Evolutionary conservation across 768 basidiomycete species (phyloP).

Genomic region (Psilocybe sp.): DNA sequence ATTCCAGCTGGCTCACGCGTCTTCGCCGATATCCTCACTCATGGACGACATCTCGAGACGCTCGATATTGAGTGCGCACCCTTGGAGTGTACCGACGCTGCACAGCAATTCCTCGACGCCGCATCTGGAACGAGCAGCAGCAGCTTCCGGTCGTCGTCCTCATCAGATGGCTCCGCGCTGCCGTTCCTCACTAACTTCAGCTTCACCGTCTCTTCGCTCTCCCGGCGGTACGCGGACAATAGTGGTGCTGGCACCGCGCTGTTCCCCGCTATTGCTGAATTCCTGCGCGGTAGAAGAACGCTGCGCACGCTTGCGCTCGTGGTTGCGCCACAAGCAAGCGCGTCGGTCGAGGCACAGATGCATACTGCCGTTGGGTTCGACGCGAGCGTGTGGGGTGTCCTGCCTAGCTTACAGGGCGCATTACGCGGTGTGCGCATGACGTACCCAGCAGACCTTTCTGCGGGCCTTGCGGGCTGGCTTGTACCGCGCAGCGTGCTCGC

Average conservation of each 20-base stretch:
- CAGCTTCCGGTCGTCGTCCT: slow-evolving; percentile 39
- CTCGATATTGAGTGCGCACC: slow-evolving; percentile 50
- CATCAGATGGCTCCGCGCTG: slow-evolving; percentile 26
- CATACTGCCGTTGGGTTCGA: slow-evolving; percentile 62
- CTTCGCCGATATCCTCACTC: slow-evolving; percentile 55
- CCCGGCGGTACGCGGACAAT: slow-evolving; percentile 41
- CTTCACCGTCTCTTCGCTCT: slow-evolving; percentile 44
- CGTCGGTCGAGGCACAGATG: slow-evolving; percentile 29
- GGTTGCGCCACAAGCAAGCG: slow-evolving; percentile 19
- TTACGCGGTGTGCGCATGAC: slow-evolving; percentile 57
- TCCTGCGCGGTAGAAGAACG: slow-evolving; percentile 52
- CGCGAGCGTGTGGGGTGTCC: slow-evolving; percentile 67
- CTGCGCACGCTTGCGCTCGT: slow-evolving; percentile 54
- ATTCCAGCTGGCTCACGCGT: slow-evolving; percentile 48
- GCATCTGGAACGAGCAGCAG: too few relatives aligned
- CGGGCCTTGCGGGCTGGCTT: slow-evolving; percentile 65
- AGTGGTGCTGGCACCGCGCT: slow-evolving; percentile 38
- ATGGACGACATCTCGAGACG: slow-evolving; percentile 63
- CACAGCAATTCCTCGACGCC: slow-evolving; percentile 21
- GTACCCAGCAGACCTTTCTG: slow-evolving; percentile 61
- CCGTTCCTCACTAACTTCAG: slow-evolving; percentile 68
- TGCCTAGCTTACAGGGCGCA: slow-evolving; percentile 48
- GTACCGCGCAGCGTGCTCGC: slow-evolving; percentile 54
- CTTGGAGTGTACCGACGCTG: slow-evolving; percentile 49
- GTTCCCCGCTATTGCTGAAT: slow-evolving; percentile 67